Conservation (phyloP, 768 basidiomycete genomes). For the Chlorophyllum brunneum region DNA sequence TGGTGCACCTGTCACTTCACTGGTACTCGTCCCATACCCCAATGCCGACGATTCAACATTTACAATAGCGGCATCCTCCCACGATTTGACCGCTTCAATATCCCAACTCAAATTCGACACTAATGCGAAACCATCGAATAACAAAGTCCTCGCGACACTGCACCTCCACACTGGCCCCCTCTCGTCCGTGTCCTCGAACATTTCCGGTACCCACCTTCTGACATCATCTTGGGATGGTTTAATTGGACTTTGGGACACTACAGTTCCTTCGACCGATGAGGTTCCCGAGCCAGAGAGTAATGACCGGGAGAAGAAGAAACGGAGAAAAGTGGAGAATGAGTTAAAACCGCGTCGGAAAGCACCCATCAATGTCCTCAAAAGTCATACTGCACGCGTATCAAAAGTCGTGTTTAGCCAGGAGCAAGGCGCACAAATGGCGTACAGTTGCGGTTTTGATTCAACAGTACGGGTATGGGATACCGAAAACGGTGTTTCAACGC, state of each 20-base stretch:
- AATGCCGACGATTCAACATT: conserved; percentile 24
- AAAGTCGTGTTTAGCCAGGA: conserved; percentile 49
- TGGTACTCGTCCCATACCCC: conserved; percentile 47
- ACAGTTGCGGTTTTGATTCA: conserved; percentile 87
- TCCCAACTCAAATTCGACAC: conserved; percentile 30
- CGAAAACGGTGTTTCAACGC: conserved; percentile 65
- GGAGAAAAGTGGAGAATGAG: conserved; percentile 51
- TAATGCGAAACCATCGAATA: conserved; percentile 15
- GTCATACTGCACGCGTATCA: conserved; percentile 81
- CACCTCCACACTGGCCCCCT: conserved; percentile 82
- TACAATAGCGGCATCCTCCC: conserved; percentile 66
- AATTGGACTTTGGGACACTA: conserved; percentile 77
- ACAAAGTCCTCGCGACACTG: conserved; percentile 60
- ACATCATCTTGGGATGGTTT: conserved; percentile 87
- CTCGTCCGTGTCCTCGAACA: conserved; percentile 60
- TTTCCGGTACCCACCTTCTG: conserved; percentile 59
- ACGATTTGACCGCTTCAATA: conserved; percentile 72
- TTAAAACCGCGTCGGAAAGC: conserved; percentile 53
- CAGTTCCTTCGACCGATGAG: conserved; percentile 61
- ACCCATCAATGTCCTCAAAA: conserved; percentile 71
- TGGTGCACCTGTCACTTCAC: conserved; percentile 62
- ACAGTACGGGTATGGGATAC: conserved; percentile 88
- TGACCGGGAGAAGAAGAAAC: conserved; percentile 50
- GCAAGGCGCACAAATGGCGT: conserved; percentile 36
- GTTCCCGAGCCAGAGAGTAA: conserved; percentile 37